These are phyloP conservation scores for Beta vulgaris DNA, from an alignment of 148 eudicot genomes.

Conservation along the genomic window DNA sequence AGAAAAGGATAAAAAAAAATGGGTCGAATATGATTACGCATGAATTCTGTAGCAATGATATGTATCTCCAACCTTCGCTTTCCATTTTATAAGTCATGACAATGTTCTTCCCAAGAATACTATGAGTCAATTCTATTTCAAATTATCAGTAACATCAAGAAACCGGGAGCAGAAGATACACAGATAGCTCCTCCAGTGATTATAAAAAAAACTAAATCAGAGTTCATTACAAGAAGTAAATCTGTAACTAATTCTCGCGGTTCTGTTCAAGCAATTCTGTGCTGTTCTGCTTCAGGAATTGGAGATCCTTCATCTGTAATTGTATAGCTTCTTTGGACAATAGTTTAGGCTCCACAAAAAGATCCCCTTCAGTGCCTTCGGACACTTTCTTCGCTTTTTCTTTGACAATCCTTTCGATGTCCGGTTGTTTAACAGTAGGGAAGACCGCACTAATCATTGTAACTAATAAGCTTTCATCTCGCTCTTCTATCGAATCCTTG, in stretches of 20 bases:
- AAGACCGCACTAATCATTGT: constrained; percentile 73
- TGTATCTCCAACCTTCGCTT: neutral
- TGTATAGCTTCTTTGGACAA: constrained; percentile 83
- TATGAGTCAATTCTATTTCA: constrained; percentile 9
- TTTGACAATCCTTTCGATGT: constrained; percentile 47
- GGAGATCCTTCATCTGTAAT: constrained; percentile 87
- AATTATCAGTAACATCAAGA: neutral
- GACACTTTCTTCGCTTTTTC: constrained; percentile 53
- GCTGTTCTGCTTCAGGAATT: constrained; percentile 70
- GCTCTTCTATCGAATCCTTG: constrained; percentile 64
- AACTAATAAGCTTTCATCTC: constrained; percentile 58
- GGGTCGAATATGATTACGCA: neutral
- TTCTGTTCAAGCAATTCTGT: constrained; percentile 27
- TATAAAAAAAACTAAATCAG: neutral
- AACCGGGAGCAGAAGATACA: neutral
- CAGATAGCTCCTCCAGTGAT: neutral
- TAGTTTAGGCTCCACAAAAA: constrained; percentile 57
- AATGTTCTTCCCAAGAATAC: neutral
- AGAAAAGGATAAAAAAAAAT: neutral
- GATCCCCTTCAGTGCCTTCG: constrained; percentile 47
- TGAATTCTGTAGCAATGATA: neutral
- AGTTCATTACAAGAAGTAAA: neutral
- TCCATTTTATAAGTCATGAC: neutral
- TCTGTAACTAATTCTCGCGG: neutral
- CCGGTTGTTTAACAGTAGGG: constrained; percentile 51